Evolutionary conservation across 306 rosid genomes (phyloP).

Genomic region (Canavalia gladiata): DNA sequence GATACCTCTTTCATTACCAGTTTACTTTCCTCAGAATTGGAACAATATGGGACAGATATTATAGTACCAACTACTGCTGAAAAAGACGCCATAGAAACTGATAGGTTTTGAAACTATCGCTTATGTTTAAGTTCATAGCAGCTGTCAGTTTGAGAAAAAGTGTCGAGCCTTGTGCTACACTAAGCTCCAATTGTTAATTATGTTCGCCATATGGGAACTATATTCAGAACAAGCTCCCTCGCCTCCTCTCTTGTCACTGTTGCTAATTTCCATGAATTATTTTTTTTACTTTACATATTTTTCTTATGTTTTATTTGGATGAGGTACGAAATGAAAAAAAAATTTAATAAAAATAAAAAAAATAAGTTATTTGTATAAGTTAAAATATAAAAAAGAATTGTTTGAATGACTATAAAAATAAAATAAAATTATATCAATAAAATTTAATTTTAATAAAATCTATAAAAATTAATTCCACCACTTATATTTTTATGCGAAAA

Average conservation of each 20-base stretch:
- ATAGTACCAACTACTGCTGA: constrained; percentile 48
- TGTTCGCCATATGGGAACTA: constrained; percentile 64
- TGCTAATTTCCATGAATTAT: constrained; percentile 60
- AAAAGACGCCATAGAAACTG: constrained; percentile 55
- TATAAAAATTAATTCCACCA: too few species aligned
- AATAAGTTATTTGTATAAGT: too few species aligned
- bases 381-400: too few species aligned
- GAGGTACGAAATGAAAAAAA: too few species aligned
- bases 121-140: constrained; percentile 47
- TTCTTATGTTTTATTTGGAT: neutral
- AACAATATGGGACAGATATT: constrained; percentile 46
- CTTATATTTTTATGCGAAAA: too few species aligned
- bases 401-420: too few species aligned
- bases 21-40: constrained; percentile 53
- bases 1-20: constrained; percentile 61
- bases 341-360: too few species aligned
- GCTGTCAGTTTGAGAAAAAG: constrained; percentile 63
- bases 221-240: constrained; percentile 55
- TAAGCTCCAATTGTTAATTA: constrained; percentile 50
- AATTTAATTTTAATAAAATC: too few species aligned
- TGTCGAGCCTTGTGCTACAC: constrained; percentile 53
- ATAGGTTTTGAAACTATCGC: constrained; percentile 47
- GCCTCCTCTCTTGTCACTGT: constrained; percentile 65
- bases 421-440: too few species aligned
- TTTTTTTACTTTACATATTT: constrained; percentile 33